These are phyloP conservation scores for Salix koriyanagi DNA, from an alignment of 345 rosid species.

Conservation along the genomic window DNA sequence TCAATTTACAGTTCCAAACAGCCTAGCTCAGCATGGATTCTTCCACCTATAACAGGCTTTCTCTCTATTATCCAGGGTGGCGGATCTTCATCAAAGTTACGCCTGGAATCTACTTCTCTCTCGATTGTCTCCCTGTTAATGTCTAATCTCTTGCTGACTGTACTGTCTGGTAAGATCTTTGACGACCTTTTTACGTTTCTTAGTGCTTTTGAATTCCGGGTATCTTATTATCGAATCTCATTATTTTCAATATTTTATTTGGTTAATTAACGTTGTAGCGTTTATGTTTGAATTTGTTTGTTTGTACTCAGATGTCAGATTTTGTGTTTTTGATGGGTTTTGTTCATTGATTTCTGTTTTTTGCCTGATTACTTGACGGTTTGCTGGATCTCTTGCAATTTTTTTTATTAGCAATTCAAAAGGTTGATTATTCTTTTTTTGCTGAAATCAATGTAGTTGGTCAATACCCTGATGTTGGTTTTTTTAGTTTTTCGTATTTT, in stretches of 20 bases:
- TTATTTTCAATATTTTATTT: background rate
- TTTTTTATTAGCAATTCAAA: background rate
- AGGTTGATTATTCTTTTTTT: background rate
- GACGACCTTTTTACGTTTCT: background rate
- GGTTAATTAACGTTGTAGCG: background rate
- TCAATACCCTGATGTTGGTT: background rate
- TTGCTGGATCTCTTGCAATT: background rate
- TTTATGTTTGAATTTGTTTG: background rate
- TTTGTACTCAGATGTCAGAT: background rate
- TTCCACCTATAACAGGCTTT: background rate
- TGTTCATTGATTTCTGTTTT: background rate
- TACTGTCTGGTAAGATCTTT: conserved; percentile 6
- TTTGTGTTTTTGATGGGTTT: background rate
- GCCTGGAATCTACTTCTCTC: background rate
- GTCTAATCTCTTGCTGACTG: background rate
- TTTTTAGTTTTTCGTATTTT: conserved; percentile 1
- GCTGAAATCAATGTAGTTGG: background rate
- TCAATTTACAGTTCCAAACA: too few relatives aligned
- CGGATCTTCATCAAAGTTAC: background rate
- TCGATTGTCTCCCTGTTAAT: background rate
- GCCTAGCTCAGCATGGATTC: background rate
- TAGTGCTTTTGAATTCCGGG: background rate
- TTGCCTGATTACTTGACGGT: background rate
- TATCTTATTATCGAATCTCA: background rate
- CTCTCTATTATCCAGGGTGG: background rate